Base-by-base conservation (phyloP, 1,139 yeast genomes). In the Suhomyces atakaporum region DNA sequence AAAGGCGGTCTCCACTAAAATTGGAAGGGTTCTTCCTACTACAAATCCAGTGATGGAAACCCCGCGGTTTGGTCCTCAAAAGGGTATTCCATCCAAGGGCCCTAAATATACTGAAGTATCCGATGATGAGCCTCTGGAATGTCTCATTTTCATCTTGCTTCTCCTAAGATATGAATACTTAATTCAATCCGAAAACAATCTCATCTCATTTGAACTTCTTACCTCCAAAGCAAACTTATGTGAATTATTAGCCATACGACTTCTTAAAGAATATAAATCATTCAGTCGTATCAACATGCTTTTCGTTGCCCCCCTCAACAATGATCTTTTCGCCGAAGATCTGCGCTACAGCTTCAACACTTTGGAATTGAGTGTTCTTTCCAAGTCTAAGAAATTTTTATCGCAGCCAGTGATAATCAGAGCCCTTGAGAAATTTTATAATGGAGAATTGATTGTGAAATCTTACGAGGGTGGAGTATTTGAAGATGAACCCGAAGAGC, bases 341-440 rank as follows among this genome's bases (percentile, higher is more conserved):
- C 50, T 46, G 30, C 28, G 45, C 21, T 44, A 32, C 24, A 38
- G 40, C 20, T 74, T 76, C 43, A 73, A 75, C 27, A 73, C 83
- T 0, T 56, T 79, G 32, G 84, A 79, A 47, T 57, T 79, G 29
- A 73, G 81, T 10, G 72, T 79, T 28, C 61, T 76, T 35, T 69
- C 80, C 12, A 73, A 75, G 42, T 75, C 82, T 3, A 79, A 79
- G 46, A 63, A 63, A 44, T 75, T 79, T 42, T 58, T 79, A 34
- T 71, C 81, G 2, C 82, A 78, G 49, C 84, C 84, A 1, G 66
- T 75, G 12, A 71, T 79, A 3, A 66, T 73, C 3, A 66, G 71
- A 24, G 72, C 77, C 2, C 53, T 79, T 35, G 73, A 74, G 34
- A 67, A 74, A 36, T 70, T 79, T 31, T 78, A 81, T 67, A 70